Base-by-base conservation (phyloP, 805 yeast species). In the Candida germanica region DNA sequence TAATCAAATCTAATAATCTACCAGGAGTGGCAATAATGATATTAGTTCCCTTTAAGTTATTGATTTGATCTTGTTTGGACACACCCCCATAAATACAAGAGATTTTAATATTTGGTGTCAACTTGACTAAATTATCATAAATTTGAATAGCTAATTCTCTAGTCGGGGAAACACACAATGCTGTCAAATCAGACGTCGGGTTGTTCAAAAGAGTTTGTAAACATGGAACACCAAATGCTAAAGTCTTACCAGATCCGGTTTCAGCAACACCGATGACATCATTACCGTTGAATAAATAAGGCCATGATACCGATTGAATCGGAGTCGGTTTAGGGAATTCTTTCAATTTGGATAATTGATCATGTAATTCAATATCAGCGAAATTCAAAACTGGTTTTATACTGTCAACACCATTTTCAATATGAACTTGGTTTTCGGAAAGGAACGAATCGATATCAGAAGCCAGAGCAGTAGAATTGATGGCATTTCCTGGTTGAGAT, bases 1-100 rank as follows among this genome's bases (percentile, higher is more conserved):
- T 83, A 49, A 91, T 69, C 53, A 93, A 71, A 68, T 93, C 99
- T 40, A 88, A 73, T 53, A 93, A 71, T 61, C 99, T 79, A 48
- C 99, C 99, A n/a, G 98, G 98, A 3, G 98, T 93, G 21, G 98
- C 98, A 50, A 93, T 86, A 14, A 91, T 91, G 42, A 87, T 79
- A 48, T 85, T 82, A 17, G 88, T 79, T 31, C 59, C 73, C 46
- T 68, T 73, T 45, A 91, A 66, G 36, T 79, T 78, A 35, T 64
- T 69, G 58, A 91, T 78, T 66, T 93, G 99, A 44, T 84, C 94
- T 40, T 86, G 91, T 58, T 93, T 93, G 50, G 96, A 84, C 40
- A 93, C 98, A 65, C 99, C 99, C 48, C 99, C 99, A 53, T 93
- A 93, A 12, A 91, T 73, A 60, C 96, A 88, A 35, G 83, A 86